Percentiles rank a stretch among this genome's conserved stretches.
phyloP scores from a whole-genome alignment of 2,329 filamentous ascomycete species.

The Epichloe scottii region DNA sequence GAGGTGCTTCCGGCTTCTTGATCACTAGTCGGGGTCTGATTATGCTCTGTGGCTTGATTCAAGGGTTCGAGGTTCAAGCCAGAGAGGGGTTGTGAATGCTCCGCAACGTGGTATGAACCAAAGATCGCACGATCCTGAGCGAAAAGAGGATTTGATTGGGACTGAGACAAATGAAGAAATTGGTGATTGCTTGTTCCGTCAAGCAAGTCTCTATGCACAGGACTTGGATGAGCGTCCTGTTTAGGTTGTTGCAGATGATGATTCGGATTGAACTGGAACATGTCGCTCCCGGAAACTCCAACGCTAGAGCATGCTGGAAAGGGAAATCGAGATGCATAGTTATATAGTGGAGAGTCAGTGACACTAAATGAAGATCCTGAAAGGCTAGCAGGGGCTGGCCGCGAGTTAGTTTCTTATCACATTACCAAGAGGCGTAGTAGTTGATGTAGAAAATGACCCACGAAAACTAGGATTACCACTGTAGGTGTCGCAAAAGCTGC shows the following conservation, averaged over 20 bases:
- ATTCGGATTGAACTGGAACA: conserved; percentile 14
- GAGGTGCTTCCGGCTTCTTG: conserved; percentile 5
- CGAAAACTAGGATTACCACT: conserved; percentile 4
- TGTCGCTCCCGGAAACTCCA: conserved; percentile 13
- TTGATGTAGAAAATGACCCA: not conserved
- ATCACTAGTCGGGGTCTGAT: conserved; percentile 9
- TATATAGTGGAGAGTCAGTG: conserved; percentile 19
- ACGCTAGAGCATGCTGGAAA: conserved; percentile 15
- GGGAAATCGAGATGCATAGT: conserved; percentile 16
- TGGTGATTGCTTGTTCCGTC: conserved; percentile 11
- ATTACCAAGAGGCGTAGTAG: not conserved
- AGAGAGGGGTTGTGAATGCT: conserved; percentile 11
- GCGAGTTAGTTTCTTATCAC: conserved; percentile 4
- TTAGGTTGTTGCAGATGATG: conserved; percentile 15
- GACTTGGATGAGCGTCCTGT: conserved; percentile 14
- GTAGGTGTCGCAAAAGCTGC: conserved; percentile 4
- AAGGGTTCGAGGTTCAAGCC: conserved; percentile 19
- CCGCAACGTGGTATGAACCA: conserved; percentile 14
- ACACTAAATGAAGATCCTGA: conserved; percentile 17
- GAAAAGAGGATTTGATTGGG: conserved; percentile 22
- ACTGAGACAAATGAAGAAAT: conserved; percentile 17
- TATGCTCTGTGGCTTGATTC: conserved; percentile 13
- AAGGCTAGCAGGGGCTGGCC: conserved; percentile 14
- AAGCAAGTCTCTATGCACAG: conserved; percentile 10
- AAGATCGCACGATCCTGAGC: conserved; percentile 20